These are phyloP conservation scores for Tagetes patula DNA, from an alignment of 129 eudicot species.

Conservation along the genomic window DNA sequence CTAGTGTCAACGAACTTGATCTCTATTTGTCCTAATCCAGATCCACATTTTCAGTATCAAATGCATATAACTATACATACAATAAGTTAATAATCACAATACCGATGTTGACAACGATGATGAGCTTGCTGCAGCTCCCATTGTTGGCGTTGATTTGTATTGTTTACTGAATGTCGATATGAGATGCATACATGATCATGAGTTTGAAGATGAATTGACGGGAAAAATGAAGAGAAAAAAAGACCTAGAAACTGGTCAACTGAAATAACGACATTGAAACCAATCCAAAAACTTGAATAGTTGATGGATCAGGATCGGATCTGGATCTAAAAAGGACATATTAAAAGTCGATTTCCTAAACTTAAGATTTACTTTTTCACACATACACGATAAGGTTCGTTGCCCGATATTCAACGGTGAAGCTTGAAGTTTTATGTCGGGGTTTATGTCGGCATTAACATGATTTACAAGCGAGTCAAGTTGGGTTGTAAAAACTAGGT, in stretches of 20 bases:
- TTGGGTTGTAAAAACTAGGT: no score
- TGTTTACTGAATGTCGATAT: not conserved
- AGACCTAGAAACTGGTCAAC: not conserved
- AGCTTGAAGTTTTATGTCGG: no score
- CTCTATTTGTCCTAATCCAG: conserved; percentile 44
- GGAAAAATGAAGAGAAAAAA: not conserved
- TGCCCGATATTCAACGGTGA: no score
- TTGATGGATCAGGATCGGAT: not conserved
- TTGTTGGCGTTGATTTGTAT: conserved; percentile 11
- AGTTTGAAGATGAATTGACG: not conserved
- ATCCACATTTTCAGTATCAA: conserved; percentile 22
- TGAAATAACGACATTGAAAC: not conserved
- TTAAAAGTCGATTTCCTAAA: no score
- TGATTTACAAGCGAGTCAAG: no score
- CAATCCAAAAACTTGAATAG: not conserved
- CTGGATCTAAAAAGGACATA: not conserved
- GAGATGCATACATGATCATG: not conserved
- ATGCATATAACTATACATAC: not conserved
- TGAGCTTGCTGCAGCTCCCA: conserved; percentile 38
- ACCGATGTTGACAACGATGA: conserved; percentile 36
- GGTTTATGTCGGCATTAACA: no score
- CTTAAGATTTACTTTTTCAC: no score
- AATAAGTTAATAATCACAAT: not conserved
- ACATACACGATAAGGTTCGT: no score
- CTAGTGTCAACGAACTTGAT: conserved; percentile 41